Base-by-base conservation (phyloP, 2,329 filamentous ascomycete species). In the Bipolaris bicolor region DNA sequence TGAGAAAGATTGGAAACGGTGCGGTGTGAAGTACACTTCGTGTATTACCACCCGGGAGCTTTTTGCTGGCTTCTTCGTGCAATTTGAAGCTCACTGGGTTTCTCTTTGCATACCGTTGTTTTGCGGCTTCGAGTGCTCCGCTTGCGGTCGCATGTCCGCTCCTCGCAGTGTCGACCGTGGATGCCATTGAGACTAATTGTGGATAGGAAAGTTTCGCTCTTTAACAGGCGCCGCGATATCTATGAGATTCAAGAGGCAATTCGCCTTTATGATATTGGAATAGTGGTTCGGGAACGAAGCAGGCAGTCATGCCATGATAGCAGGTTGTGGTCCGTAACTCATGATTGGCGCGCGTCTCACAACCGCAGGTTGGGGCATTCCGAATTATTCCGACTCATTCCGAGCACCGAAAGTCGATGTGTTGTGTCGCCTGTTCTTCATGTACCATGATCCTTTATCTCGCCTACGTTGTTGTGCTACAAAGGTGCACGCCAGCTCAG, bases 1-100 rank as follows among this genome's bases (percentile, higher is more conserved):
- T 69, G 11, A 78, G 64, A 41, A 68, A 73, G 11, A 78, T 51
- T 0, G 76, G 76, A 55, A 76, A 79, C 4, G 77, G 76, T 3
- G 66, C 52, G 24, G 74, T 76, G 58, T 74, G 68, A 6, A 78
- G 62, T 10, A 78, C 58, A 31, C 69, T 72, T 5, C 75, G 65
- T 0, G 77, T 79, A 58, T 78, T 79, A 26, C 75, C 76, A 22
- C 77, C 75, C 1, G 76, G 77, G 3, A 78, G 55, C 41, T 63
- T 68, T 29, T 66, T 59, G 4, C 56, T 62, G 1, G 77, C 71
- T 44, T 67, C 58, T 24, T 73, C 34, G 46, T 78, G 70, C 26
- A 75, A 34, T n/a, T 51, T 52, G 29, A 67, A 48, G 24, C 70
- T 74, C 18, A 54, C 60, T 2, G 47, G 24, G 50, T 73, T 71